Evolutionary conservation across 257 asterid genomes (phyloP).

Genomic region (Lantana camara): DNA sequence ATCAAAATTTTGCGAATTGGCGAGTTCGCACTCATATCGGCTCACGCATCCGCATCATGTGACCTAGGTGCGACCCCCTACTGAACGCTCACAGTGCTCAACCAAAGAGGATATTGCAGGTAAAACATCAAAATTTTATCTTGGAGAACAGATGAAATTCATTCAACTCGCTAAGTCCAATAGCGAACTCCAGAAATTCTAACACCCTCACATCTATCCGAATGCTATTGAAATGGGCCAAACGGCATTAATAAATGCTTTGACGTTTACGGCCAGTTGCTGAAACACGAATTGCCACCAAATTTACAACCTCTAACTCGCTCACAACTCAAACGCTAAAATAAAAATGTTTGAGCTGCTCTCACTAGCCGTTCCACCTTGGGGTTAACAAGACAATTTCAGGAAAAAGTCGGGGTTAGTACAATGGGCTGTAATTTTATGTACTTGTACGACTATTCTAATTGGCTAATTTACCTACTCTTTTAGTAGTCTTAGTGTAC

Average conservation of each 20-base stretch:
- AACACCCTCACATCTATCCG: neutral
- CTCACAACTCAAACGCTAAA: slow-evolving; percentile 43
- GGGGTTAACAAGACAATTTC: slow-evolving; percentile 31
- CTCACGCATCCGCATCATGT: no score
- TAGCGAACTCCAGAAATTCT: neutral
- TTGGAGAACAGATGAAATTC: neutral
- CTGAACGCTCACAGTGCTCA: no score
- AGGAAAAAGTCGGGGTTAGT: slow-evolving; percentile 23
- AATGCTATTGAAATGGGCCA: neutral
- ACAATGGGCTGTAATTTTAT: slow-evolving; percentile 27
- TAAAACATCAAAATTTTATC: no score
- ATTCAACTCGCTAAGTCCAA: neutral
- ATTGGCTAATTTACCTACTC: slow-evolving; percentile 23
- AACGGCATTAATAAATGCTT: slow-evolving; percentile 27
- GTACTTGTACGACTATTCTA: slow-evolving; percentile 31
- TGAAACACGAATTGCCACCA: slow-evolving; percentile 34
- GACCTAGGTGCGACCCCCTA: no score
- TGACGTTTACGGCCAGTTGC: slow-evolving; percentile 32
- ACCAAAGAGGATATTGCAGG: no score
- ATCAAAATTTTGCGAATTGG: no score
- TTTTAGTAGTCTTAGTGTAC: slow-evolving; percentile 38
- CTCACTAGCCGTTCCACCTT: slow-evolving; percentile 32
- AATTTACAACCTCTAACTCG: slow-evolving; percentile 38
- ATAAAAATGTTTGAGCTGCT: slow-evolving; percentile 48
- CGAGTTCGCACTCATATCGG: no score